phyloP scores from a whole-genome alignment of 257 asterid genomes.

The Solanum appendiculatum region DNA sequence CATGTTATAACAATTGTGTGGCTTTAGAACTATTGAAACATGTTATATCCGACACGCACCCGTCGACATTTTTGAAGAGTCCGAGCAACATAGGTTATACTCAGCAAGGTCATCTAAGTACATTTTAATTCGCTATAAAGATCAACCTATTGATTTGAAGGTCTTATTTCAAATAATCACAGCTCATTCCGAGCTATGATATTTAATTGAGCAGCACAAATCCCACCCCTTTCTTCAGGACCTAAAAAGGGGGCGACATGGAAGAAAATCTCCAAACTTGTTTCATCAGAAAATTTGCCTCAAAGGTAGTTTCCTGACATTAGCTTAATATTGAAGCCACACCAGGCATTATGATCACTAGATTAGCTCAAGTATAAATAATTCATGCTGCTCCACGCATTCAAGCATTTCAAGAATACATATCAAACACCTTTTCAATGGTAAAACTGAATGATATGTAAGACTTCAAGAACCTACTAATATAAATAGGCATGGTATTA shows the following conservation, averaged over 20 bases:
- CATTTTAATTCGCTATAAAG: not conserved
- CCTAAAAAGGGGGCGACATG: not conserved
- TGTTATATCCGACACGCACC: no score
- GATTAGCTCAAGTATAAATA: not conserved
- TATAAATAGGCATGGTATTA: not conserved
- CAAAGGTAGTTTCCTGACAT: not conserved
- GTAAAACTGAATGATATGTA: not conserved
- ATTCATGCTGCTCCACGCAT: not conserved
- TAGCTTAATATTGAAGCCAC: not conserved
- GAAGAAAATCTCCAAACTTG: not conserved
- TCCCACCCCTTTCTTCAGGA: not conserved
- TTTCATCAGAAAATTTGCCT: not conserved
- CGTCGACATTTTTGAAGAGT: no score
- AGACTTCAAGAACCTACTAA: not conserved
- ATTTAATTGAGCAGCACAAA: not conserved
- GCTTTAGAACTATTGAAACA: not conserved
- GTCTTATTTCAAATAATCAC: not conserved
- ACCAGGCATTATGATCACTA: not conserved
- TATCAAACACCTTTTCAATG: not conserved
- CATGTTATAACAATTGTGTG: not conserved
- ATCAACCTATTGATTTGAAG: not conserved
- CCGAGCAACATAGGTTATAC: no score
- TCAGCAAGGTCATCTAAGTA: not conserved
- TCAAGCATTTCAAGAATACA: not conserved
- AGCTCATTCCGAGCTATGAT: not conserved